Conservation (phyloP, 2,329 filamentous ascomycete genomes). For the Ophiocordyceps camponoti-rufipedis region DNA sequence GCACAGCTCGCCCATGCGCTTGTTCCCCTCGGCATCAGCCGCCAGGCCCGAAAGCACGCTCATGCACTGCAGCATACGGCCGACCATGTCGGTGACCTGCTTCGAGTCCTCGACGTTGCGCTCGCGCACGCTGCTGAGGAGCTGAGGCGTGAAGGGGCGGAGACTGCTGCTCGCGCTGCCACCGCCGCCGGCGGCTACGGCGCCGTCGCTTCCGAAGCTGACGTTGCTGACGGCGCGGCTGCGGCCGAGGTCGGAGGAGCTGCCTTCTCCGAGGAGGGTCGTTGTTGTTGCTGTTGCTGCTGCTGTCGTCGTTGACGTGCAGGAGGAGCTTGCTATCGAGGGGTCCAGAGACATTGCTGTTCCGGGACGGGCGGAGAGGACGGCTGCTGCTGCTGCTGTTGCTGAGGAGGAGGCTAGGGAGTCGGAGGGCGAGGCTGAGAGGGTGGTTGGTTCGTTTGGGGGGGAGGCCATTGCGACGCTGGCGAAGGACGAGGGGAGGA, state of each 20-base stretch:
- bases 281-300: too few species aligned
- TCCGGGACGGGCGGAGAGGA: constrained; percentile 32
- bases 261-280: constrained; percentile 41
- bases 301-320: constrained; percentile 50
- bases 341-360: constrained; percentile 62
- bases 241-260: constrained; percentile 35
- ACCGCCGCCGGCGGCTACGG: constrained; percentile 9
- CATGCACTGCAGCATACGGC: constrained; percentile 89
- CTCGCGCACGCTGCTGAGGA: constrained; percentile 27
- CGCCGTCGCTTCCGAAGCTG: constrained; percentile 38
- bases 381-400: not conserved
- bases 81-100: constrained; percentile 84
- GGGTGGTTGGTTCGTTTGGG: constrained; percentile 23
- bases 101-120: constrained; percentile 50
- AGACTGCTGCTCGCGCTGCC: constrained; percentile 9
- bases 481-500: constrained; percentile 35
- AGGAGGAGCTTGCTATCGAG: constrained; percentile 44
- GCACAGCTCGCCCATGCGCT: constrained; percentile 66
- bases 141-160: constrained; percentile 31
- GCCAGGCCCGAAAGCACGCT: constrained; percentile 68
- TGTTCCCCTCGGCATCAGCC: constrained; percentile 52
- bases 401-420: constrained; percentile 8
- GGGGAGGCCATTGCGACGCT: constrained; percentile 35
- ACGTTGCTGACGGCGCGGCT: constrained; percentile 80
- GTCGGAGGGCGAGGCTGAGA: constrained; percentile 33